Base-by-base conservation (phyloP, 805 yeast species). In the Vanderwaltozyma polyspora region DNA sequence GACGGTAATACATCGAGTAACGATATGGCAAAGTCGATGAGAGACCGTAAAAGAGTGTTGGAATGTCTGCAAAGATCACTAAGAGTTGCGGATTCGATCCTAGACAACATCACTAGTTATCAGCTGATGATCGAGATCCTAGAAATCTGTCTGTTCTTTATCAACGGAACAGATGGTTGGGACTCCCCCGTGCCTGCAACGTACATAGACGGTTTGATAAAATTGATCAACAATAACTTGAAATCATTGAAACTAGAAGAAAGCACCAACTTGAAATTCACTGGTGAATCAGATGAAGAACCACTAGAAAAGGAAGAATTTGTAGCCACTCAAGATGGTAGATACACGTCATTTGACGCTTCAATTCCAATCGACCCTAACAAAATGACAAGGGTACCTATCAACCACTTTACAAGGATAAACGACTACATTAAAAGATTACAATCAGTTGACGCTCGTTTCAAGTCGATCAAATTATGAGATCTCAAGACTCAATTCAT, bases 1-100 rank as follows among this genome's bases (percentile, higher is more conserved):
- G n/a, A n/a, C n/a, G n/a, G n/a, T n/a, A n/a, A n/a, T n/a, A n/a
- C n/a, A n/a, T n/a, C n/a, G n/a, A n/a, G n/a, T n/a, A n/a, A n/a
- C n/a, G n/a, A n/a, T n/a, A n/a, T n/a, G n/a, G n/a, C n/a, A n/a
- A n/a, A n/a, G n/a, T n/a, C n/a, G n/a, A n/a, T n/a, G 50, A 49
- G 68, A 28, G 70, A 65, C 38, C 71, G 70, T 22, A 82, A 82
- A 49, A 66, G 93, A 24, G 94, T 87, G 2, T 63, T 87, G 52
- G 96, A 89, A 51, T 85, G 95, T 53, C 65, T 87, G 27, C 95
- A 85, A 55, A 75, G 86, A 45, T 74, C 95, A 0, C 57, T 87
- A 13, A 67, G 95, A 31, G 81, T 84, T 9, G 95, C 95, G 0
- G 96, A 89, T 55, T 79, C 89, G n/a, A 80, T 89, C 38, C 76